Conservation (phyloP, 83 land plant species). For the Thuja plicata region DNA sequence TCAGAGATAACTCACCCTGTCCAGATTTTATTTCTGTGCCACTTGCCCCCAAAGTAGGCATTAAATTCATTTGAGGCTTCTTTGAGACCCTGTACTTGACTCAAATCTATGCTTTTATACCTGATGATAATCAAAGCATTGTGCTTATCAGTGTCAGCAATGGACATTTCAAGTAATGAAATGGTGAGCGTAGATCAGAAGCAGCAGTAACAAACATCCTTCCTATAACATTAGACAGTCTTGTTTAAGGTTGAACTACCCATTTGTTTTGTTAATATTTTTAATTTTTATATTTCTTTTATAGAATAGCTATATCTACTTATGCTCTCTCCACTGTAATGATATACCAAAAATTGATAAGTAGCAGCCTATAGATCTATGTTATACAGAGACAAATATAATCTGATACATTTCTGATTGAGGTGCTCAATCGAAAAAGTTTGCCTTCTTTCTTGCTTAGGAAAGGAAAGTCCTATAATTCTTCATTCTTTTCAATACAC, state of each 20-base stretch:
- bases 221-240: not conserved
- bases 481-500: not conserved
- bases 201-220: constrained; percentile 1
- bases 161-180: not conserved
- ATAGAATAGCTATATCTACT: not conserved
- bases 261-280: not conserved
- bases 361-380: not conserved
- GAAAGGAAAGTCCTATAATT: not conserved
- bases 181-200: not conserved
- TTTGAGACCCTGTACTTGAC: constrained; percentile 44
- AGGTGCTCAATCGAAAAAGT: not conserved
- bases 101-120: constrained; percentile 48
- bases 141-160: not conserved
- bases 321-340: not conserved
- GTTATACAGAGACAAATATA: not conserved
- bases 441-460: not conserved
- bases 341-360: not conserved
- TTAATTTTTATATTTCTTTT: not conserved
- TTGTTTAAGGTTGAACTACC: not conserved
- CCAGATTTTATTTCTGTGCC: constrained; percentile 70
- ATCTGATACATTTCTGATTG: not conserved
- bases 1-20: constrained; percentile 51
- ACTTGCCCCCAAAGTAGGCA: constrained; percentile 55
- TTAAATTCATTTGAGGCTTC: constrained; percentile 51
- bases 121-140: constrained; percentile 19